A percentile compares a stretch with the other conserved stretches of the same genome.
Evolutionary conservation across 1,139 yeast species (phyloP).

Genomic region (Geotrichum carabidarum): DNA sequence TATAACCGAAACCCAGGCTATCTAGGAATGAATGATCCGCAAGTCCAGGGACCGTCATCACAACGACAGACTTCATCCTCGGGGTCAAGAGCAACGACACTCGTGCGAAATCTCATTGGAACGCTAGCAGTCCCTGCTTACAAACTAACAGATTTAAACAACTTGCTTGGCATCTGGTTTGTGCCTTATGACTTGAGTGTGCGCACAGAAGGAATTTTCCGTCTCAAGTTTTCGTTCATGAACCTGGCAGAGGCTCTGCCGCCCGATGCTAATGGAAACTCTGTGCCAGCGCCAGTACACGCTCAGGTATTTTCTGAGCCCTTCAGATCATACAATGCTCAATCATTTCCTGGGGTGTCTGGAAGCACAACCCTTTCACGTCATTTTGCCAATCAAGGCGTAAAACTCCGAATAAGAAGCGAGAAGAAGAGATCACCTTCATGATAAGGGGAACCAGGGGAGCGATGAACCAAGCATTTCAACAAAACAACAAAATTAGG

Average conservation of each 20-base stretch:
- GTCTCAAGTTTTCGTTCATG: constrained; percentile 39
- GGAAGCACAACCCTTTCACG: constrained; percentile 41
- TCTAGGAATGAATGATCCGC: constrained; percentile 8
- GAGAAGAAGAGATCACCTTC: constrained; percentile 5
- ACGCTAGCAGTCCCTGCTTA: constrained; percentile 40
- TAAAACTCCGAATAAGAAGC: constrained; percentile 41
- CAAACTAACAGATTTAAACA: constrained; percentile 38
- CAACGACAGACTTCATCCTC: neutral
- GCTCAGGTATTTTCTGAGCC: constrained; percentile 37
- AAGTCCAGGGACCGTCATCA: constrained; percentile 5
- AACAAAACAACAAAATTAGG: neutral
- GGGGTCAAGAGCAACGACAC: neutral
- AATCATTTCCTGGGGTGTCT: constrained; percentile 44
- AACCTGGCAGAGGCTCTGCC: constrained; percentile 29
- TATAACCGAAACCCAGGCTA: constrained; percentile 3
- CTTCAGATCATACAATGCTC: constrained; percentile 41
- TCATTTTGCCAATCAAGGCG: constrained; percentile 43
- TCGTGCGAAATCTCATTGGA: constrained; percentile 41
- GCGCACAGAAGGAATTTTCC: constrained; percentile 43
- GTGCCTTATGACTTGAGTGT: constrained; percentile 42
- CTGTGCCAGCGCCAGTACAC: constrained; percentile 32
- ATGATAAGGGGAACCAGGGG: neutral
- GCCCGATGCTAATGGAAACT: constrained; percentile 7
- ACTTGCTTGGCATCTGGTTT: constrained; percentile 42
- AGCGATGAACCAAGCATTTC: neutral